These are phyloP conservation scores for Diutina sp. DNA, from an alignment of 1,139 yeast genomes.

Conservation along the genomic window DNA sequence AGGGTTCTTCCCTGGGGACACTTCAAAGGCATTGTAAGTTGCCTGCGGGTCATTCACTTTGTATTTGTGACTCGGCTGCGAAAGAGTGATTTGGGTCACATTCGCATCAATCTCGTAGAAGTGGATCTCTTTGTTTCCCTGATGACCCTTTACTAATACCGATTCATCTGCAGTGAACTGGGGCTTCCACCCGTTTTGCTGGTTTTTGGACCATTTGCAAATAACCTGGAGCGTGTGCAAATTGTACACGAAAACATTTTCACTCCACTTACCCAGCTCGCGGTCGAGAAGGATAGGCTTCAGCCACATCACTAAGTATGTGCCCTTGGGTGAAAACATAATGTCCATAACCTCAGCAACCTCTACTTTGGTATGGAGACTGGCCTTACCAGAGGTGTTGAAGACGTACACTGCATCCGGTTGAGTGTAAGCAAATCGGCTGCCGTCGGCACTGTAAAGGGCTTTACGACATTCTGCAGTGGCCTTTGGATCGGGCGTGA, in stretches of 20 bases:
- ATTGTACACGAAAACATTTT: constrained; percentile 70
- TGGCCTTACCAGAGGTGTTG: constrained; percentile 14
- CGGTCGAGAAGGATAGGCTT: constrained; percentile 54
- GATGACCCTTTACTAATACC: constrained; percentile 49
- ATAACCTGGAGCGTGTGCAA: constrained; percentile 33
- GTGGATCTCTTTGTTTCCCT: constrained; percentile 48
- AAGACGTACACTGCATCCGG: not conserved
- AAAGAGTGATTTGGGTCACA: constrained; percentile 10
- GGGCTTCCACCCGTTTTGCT: constrained; percentile 85
- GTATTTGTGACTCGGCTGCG: constrained; percentile 48
- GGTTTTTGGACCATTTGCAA: constrained; percentile 64
- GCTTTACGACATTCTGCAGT: constrained; percentile 1
- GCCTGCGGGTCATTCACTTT: constrained; percentile 45
- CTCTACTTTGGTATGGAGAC: constrained; percentile 22
- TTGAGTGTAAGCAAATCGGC: constrained; percentile 2
- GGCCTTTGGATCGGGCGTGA: constrained; percentile 17
- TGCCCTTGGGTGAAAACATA: constrained; percentile 82
- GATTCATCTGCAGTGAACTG: constrained; percentile 77
- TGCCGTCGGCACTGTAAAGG: not conserved
- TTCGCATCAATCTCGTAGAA: constrained; percentile 42
- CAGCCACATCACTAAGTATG: constrained; percentile 80
- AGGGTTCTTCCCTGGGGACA: constrained; percentile 86
- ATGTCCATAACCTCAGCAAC: constrained; percentile 64
- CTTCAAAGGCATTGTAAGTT: constrained; percentile 40
- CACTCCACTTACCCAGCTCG: constrained; percentile 56